Percentiles rank a stretch among this genome's conserved stretches.
Evolutionary conservation across 495 filamentous ascomycete species (phyloP).

Genomic region (Lasiosphaeria miniovina): DNA sequence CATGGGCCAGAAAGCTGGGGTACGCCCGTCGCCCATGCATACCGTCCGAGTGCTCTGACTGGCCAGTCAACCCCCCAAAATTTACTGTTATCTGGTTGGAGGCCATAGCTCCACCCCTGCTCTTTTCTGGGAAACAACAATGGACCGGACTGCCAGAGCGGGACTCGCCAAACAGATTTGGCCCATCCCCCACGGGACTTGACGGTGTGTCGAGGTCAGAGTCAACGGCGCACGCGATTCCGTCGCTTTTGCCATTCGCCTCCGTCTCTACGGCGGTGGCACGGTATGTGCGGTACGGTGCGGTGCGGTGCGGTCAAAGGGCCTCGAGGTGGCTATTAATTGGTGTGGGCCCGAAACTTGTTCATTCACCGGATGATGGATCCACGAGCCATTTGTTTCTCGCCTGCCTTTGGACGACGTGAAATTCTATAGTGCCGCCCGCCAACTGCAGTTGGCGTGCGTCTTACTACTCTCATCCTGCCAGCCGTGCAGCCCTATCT

Average conservation of each 20-base stretch:
- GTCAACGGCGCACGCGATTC: background rate
- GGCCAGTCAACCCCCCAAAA: slow-evolving; percentile 7
- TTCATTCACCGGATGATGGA: slow-evolving; percentile 15
- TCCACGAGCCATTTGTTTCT: slow-evolving; percentile 22
- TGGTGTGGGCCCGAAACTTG: slow-evolving; percentile 9
- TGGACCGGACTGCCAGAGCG: background rate
- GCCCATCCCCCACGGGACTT: background rate
- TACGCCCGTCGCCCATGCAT: slow-evolving; percentile 15
- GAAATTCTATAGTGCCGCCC: background rate
- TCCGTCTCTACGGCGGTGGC: background rate
- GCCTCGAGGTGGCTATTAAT: slow-evolving; percentile 3
- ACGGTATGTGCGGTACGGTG: background rate
- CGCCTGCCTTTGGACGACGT: slow-evolving; percentile 9
- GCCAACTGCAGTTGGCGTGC: background rate
- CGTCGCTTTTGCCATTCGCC: background rate
- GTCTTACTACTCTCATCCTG: background rate
- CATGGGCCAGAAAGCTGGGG: slow-evolving; percentile 20
- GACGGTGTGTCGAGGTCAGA: background rate
- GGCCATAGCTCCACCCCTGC: background rate
- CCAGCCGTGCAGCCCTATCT: background rate
- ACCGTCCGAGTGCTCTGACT: slow-evolving; percentile 18
- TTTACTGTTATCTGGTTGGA: slow-evolving; percentile 4
- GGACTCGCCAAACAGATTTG: background rate
- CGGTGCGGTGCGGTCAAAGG: background rate
- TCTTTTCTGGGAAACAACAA: background rate